A percentile compares a stretch with the other conserved stretches of the same genome.
Evolutionary conservation across 2,329 filamentous ascomycete genomes (phyloP).

Genomic region (Myriosclerotinia duriaeana): DNA sequence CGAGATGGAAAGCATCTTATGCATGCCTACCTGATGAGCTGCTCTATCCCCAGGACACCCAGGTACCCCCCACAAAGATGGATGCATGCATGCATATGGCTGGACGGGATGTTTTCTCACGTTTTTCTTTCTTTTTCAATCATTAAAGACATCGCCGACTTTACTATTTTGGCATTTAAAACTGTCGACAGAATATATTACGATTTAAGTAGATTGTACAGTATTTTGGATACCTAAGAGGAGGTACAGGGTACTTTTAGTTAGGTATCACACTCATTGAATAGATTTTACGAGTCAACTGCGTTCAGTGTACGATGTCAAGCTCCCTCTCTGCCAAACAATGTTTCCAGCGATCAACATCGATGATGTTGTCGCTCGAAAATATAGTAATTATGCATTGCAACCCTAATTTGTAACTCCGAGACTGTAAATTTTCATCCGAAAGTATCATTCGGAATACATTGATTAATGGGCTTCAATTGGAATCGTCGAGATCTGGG

Average conservation of each 20-base stretch:
- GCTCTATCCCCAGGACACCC: not conserved
- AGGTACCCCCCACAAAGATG: not conserved
- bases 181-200: conserved; percentile 11
- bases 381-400: conserved; percentile 12
- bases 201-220: not conserved
- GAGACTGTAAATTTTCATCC: not conserved
- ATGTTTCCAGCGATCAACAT: conserved; percentile 4
- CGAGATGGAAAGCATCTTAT: conserved; percentile 16
- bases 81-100: not conserved
- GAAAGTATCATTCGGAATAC: conserved; percentile 7
- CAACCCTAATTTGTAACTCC: conserved; percentile 3
- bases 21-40: conserved; percentile 16
- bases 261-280: conserved; percentile 10
- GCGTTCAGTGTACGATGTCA: not conserved
- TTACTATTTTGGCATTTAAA: conserved; percentile 17
- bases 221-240: not conserved
- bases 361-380: conserved; percentile 2
- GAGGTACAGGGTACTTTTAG: conserved; percentile 10
- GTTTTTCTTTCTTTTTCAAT: not conserved
- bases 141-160: conserved; percentile 13
- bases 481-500: conserved; percentile 4
- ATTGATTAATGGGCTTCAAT: not conserved
- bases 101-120: not conserved
- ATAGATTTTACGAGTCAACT: conserved; percentile 12
- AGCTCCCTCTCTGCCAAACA: not conserved